A percentile compares a stretch with the other conserved stretches of the same genome.
These are phyloP conservation scores for Immersiporthe knoxdaviesiana DNA, from an alignment of 2,329 filamentous ascomycete species.

Conservation along the genomic window DNA sequence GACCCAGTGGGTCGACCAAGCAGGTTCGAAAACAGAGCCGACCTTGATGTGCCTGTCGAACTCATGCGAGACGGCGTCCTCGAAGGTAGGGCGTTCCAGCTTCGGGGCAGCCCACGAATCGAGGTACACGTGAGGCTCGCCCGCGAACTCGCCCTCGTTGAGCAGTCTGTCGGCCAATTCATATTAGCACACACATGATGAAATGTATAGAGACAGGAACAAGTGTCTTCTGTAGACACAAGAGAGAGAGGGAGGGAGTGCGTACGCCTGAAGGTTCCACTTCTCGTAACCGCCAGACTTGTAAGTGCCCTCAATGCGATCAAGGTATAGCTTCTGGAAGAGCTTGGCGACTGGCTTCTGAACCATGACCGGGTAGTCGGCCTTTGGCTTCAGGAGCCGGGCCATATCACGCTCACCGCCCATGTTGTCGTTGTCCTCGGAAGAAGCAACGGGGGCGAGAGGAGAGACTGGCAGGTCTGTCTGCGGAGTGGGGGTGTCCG, in stretches of 20 bases:
- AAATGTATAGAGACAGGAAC: constrained; percentile 22
- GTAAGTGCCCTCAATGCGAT: constrained; percentile 82
- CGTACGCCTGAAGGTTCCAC: constrained; percentile 61
- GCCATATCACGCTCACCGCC: constrained; percentile 48
- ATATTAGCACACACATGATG: not conserved
- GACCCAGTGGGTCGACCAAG: constrained; percentile 99
- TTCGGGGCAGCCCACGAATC: constrained; percentile 83
- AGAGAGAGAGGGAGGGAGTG: constrained; percentile 31
- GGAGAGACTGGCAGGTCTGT: not conserved
- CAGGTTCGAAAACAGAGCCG: constrained; percentile 84
- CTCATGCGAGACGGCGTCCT: constrained; percentile 75
- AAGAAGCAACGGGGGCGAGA: not conserved
- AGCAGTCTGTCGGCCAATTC: constrained; percentile 60
- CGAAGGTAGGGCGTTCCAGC: constrained; percentile 79
- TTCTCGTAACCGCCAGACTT: constrained; percentile 76
- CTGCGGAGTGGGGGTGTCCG: not conserved
- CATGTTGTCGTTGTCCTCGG: constrained; percentile 44
- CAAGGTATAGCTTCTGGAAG: constrained; percentile 83
- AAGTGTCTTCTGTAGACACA: constrained; percentile 21
- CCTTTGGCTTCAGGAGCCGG: constrained; percentile 47
- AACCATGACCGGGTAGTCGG: constrained; percentile 57
- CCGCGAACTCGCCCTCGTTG: constrained; percentile 67
- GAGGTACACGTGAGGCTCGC: constrained; percentile 78
- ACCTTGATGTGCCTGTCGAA: constrained; percentile 72
- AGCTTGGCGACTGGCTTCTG: constrained; percentile 69